These are phyloP conservation scores for Rhexocercosporidium sp. DNA, from an alignment of 2,329 filamentous ascomycete species.

Conservation along the genomic window DNA sequence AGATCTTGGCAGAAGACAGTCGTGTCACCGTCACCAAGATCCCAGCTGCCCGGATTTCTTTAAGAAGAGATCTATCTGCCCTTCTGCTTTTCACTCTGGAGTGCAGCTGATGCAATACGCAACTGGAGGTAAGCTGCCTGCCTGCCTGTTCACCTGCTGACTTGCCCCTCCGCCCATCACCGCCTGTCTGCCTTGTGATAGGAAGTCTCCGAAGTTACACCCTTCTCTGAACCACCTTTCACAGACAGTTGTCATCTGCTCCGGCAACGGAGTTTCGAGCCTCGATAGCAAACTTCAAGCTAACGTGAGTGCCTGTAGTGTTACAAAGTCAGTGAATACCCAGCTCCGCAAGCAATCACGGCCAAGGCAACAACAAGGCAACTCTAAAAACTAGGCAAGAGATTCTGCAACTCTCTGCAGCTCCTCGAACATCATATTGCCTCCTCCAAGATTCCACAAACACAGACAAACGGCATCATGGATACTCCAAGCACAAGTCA, in stretches of 20 bases:
- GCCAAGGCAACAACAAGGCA: neutral
- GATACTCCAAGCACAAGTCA: constrained; percentile 39
- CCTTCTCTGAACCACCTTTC: constrained; percentile 12
- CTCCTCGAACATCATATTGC: constrained; percentile 11
- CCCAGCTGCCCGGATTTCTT: constrained; percentile 12
- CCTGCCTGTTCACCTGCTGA: constrained; percentile 21
- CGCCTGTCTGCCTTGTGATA: constrained; percentile 15
- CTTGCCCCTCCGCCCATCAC: constrained; percentile 9
- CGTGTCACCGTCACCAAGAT: constrained; percentile 22
- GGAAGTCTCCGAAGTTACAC: constrained; percentile 18
- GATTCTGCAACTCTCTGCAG: constrained; percentile 16
- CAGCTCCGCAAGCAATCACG: neutral
- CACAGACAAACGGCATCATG: constrained; percentile 24
- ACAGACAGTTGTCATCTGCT: constrained; percentile 21
- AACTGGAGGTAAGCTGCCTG: constrained; percentile 22
- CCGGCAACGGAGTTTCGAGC: neutral
- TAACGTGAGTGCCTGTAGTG: constrained; percentile 10
- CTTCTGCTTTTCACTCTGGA: neutral
- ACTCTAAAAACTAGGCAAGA: neutral
- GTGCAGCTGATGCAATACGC: neutral
- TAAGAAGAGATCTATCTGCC: constrained; percentile 15
- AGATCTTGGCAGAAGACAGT: constrained; percentile 1
- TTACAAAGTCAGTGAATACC: neutral
- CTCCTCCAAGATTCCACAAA: neutral
- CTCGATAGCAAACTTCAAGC: constrained; percentile 3